Conservation (phyloP, 441 rosid genomes). For the Corymbia calophylla region DNA sequence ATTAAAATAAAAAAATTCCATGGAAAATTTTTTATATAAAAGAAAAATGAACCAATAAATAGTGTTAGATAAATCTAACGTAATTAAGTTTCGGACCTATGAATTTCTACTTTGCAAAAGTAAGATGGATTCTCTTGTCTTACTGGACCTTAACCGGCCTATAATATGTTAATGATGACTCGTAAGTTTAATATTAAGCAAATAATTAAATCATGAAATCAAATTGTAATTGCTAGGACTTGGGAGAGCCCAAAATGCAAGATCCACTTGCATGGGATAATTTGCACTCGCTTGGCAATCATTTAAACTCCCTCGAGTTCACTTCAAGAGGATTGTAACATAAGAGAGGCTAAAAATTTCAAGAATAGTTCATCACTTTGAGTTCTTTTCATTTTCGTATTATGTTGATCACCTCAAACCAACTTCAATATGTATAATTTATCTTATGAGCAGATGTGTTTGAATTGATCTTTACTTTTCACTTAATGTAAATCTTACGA, state of each 20-base stretch:
- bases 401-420: not conserved
- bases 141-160: not conserved
- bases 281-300: not conserved
- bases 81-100: not conserved
- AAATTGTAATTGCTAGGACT: not conserved
- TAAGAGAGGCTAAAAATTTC: not conserved
- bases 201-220: not conserved
- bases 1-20: not conserved
- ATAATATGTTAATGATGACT: not conserved
- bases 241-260: not conserved
- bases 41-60: not conserved
- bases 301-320: not conserved
- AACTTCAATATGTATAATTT: not conserved
- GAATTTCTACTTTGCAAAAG: not conserved
- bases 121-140: not conserved
- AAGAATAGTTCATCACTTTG: not conserved
- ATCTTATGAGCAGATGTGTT: not conserved
- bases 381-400: not conserved
- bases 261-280: not conserved
- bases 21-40: not conserved
- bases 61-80: rapidly evolving
- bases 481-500: not conserved
- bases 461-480: not conserved
- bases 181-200: not conserved
- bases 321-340: not conserved